Conservation (phyloP, 2,329 filamentous ascomycete species). For the Cercospora brassicicola region DNA sequence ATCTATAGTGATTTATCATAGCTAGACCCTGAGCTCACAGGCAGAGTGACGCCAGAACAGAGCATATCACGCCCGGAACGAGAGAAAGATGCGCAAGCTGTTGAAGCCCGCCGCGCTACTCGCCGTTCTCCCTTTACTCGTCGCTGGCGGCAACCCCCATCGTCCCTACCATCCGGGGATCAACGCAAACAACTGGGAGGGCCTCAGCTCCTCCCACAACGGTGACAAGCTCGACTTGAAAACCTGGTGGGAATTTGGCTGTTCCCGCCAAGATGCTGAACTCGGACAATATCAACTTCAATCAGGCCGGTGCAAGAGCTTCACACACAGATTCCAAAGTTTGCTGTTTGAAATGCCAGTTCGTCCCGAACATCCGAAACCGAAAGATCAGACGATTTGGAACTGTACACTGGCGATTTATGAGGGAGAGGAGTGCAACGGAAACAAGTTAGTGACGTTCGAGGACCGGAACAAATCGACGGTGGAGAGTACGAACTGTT, state of each 20-base stretch:
- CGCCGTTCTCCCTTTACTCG: background rate
- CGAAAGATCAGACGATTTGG: constrained; percentile 2
- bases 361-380: background rate
- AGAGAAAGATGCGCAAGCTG: background rate
- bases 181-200: background rate
- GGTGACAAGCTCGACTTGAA: background rate
- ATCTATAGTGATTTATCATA: background rate
- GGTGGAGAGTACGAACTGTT: background rate
- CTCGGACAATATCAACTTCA: background rate
- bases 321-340: background rate
- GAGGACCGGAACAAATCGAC: background rate
- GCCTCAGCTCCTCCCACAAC: background rate
- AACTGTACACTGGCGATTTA: constrained; percentile 1
- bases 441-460: background rate
- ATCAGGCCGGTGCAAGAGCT: constrained; percentile 5
- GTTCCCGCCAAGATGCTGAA: background rate
- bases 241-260: constrained; percentile 5
- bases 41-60: background rate
- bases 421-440: background rate
- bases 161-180: background rate
- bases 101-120: background rate
- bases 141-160: background rate
- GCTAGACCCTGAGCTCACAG: background rate
- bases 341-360: constrained; percentile 3
- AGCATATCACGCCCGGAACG: background rate